Evolutionary conservation across 139 green algal genomes (phyloP).

Genomic region (Micractinium conductrix): DNA sequence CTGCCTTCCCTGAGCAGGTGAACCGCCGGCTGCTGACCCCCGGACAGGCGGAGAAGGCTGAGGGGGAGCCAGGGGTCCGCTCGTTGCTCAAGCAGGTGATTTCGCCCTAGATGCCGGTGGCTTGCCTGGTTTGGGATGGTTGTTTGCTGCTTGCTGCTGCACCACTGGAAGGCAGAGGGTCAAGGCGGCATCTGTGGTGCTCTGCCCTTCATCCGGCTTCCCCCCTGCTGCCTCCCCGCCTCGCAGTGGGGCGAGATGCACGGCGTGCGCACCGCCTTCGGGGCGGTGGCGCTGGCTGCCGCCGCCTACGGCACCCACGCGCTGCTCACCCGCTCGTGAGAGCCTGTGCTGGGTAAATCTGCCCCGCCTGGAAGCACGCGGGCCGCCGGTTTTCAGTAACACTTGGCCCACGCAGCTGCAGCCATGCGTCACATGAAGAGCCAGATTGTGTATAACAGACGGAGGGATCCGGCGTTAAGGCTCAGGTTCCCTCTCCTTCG

Average conservation of each 20-base stretch:
- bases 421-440: too few species aligned
- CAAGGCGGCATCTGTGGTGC: neutral
- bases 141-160: too few species aligned
- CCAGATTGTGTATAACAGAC: too few species aligned
- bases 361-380: too few species aligned
- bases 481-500: too few species aligned
- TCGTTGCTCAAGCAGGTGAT: neutral
- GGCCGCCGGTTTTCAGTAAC: too few species aligned
- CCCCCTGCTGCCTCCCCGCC: neutral
- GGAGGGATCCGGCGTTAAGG: too few species aligned
- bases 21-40: constrained; percentile 1
- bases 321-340: constrained; percentile 9
- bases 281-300: neutral
- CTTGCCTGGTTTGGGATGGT: neutral
- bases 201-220: too few species aligned
- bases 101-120: neutral
- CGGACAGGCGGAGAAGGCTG: neutral
- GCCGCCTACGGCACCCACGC: constrained; percentile 2
- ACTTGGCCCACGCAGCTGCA: too few species aligned
- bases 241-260: constrained; percentile 25
- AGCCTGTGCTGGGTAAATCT: too few species aligned
- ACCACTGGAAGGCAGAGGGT: neutral
- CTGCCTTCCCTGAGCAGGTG: too few species aligned
- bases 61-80: neutral
- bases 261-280: neutral